Conservation (phyloP, 139 green algal species). For the Yamagishiella unicocca region DNA sequence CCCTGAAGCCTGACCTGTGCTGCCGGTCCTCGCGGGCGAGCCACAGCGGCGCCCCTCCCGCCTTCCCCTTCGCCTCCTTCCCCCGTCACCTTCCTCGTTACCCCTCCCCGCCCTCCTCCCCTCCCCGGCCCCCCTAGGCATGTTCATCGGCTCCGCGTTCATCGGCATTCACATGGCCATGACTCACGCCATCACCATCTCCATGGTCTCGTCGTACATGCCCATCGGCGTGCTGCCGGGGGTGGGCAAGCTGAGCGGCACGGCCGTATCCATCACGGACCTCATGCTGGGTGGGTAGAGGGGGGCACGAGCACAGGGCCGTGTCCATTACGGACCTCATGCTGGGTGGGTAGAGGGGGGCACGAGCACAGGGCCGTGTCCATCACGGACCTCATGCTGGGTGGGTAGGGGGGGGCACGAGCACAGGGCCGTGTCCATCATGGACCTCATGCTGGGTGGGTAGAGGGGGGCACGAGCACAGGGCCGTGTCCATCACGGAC, state of each 20-base stretch:
- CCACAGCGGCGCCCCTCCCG: no score
- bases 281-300: constrained; percentile 76
- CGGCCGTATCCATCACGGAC: constrained; percentile 88
- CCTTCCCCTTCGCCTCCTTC: no score
- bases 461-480: neutral
- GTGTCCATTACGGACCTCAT: constrained; percentile 83
- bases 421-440: constrained; percentile 65
- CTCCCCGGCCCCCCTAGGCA: constrained; percentile 63
- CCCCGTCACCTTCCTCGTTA: neutral
- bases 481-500: constrained; percentile 78
- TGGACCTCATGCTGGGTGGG: constrained; percentile 70
- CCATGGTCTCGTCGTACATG: constrained; percentile 55
- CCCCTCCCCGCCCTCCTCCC: neutral
- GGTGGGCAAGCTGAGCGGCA: constrained; percentile 81
- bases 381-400: constrained; percentile 81
- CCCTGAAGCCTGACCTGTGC: no score
- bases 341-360: constrained; percentile 62
- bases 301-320: neutral
- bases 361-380: constrained; percentile 11
- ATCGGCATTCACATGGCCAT: constrained; percentile 89
- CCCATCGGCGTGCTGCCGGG: constrained; percentile 67
- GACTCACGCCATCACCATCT: constrained; percentile 83
- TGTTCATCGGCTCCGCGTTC: constrained; percentile 74
- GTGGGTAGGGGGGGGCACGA: neutral
- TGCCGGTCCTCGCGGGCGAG: no score